Conservation (phyloP, 768 basidiomycete species). For the Boletus pseudopeckii region DNA sequence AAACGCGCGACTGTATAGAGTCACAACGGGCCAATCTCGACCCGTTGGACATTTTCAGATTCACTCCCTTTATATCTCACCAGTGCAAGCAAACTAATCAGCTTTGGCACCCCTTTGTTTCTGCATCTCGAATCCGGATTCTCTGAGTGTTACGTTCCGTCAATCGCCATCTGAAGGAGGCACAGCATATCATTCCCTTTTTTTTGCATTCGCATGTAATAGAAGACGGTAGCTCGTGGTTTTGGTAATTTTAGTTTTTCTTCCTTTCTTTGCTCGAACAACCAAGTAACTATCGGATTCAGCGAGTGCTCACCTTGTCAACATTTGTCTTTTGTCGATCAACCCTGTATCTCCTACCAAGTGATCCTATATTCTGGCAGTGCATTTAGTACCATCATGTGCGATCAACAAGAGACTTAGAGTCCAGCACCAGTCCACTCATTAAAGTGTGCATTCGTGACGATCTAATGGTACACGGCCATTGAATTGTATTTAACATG, state of each 20-base stretch:
- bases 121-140: slow-evolving; percentile 14
- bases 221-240: slow-evolving; percentile 40
- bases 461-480: not conserved
- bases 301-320: slow-evolving; percentile 4
- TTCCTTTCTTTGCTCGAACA: slow-evolving; percentile 3
- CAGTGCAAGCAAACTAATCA: slow-evolving; percentile 51
- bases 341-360: slow-evolving; percentile 15
- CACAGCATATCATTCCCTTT: slow-evolving; percentile 45
- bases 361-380: slow-evolving; percentile 3
- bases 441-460: not conserved
- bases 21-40: slow-evolving; percentile 7
- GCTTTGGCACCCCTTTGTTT: slow-evolving; percentile 17
- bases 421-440: not conserved
- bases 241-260: slow-evolving; percentile 26
- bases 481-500: not conserved
- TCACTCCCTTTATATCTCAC: slow-evolving; percentile 32
- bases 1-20: slow-evolving; percentile 74
- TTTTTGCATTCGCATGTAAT: slow-evolving; percentile 52
- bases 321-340: slow-evolving; percentile 2
- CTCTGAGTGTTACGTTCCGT: slow-evolving; percentile 20
- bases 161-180: slow-evolving; percentile 71
- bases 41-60: slow-evolving; percentile 28
- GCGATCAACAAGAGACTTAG: not conserved
- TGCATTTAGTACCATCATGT: not conserved
- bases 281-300: slow-evolving; percentile 13